phyloP scores from a whole-genome alignment of 108 stramenopile species.

The Conticribra guillardii region DNA sequence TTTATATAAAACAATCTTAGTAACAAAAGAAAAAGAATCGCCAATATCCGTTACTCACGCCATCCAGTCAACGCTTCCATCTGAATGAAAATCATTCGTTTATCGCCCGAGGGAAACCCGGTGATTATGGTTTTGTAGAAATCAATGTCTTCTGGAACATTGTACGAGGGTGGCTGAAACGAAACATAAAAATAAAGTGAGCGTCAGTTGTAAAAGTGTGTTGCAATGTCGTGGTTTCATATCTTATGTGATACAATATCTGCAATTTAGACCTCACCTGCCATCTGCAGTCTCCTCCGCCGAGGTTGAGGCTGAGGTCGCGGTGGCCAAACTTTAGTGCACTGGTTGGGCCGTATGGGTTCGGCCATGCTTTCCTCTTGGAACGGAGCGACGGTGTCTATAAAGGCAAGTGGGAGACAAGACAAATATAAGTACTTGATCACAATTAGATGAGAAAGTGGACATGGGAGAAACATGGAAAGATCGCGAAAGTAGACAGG shows the following conservation, averaged over 20 bases:
- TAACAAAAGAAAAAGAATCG: not conserved
- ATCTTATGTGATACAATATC: not conserved
- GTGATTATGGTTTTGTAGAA: slow-evolving; percentile 49
- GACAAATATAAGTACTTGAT: not conserved
- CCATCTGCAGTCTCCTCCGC: slow-evolving; percentile 35
- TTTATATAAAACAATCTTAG: not conserved
- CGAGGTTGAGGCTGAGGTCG: slow-evolving; percentile 19
- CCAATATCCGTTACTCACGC: slow-evolving; percentile 11
- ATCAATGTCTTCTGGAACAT: slow-evolving; percentile 29
- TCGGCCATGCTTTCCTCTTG: not conserved
- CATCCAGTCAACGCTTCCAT: slow-evolving; percentile 57
- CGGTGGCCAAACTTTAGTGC: slow-evolving; percentile 7
- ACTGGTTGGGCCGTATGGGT: too few relatives aligned
- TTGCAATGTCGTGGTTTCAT: not conserved
- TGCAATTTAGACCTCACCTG: slow-evolving; percentile 3
- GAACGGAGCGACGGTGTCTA: not conserved
- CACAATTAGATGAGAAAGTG: too few relatives aligned
- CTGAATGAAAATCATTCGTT: slow-evolving; percentile 47
- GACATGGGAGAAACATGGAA: too few relatives aligned
- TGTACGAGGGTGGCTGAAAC: slow-evolving; percentile 17
- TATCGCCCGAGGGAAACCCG: slow-evolving; percentile 53
- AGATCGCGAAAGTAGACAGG: too few relatives aligned
- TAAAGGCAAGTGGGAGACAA: not conserved
- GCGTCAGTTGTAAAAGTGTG: not conserved
- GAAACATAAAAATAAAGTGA: not conserved